Base-by-base conservation (phyloP, 2,329 filamentous ascomycete species). In the Microcyclospora pomicola region DNA sequence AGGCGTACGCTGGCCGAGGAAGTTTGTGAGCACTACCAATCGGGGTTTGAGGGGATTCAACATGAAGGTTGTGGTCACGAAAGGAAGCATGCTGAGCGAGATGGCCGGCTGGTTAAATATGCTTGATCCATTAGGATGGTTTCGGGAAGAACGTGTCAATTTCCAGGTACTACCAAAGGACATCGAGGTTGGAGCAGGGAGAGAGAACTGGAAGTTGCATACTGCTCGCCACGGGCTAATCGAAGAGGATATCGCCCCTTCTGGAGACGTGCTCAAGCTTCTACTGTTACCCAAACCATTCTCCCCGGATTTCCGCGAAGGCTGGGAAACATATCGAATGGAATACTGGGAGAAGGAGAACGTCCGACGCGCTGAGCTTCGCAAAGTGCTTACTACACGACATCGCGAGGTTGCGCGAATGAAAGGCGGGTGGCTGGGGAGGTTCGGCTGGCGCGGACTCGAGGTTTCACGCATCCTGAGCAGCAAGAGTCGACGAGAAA, bases 291-390 rank as follows among this genome's bases (percentile, higher is more conserved):
- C 91, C 1, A 98, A 98, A 57, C 86, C 87, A 0, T 98, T 98
- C 55, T 92, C 84, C 5, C 80, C 91, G 0, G 85, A 84, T 34
- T 98, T 98, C 54, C 74, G 91, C 14, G 87, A 96, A 59, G 93
- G 94, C 47, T 98, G 91, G 91, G 91, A 98, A 55, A 70, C 88
- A 12, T 98, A 92, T 61, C 74, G 91, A 37, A 78, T 80, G 27
- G 87, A 95, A 43, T 98, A 95, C 62, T 98, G 91, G 91, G 88
- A 95, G 51, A 79, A 79, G 43, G 91, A 98, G 59, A 98, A 98
- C 55, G 85, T 93, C 59, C 78, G 88, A 2, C 77, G 91, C 10
- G 73, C 80, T 2, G 64, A 82, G 40, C 66, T 95, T 15, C 72
- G 84, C 15, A 64, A 70, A 32, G 82, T 82, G 54, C 65, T 94